Conservation (phyloP, 2,329 filamentous ascomycete species). For the Paracoccidioides brasiliensis region DNA sequence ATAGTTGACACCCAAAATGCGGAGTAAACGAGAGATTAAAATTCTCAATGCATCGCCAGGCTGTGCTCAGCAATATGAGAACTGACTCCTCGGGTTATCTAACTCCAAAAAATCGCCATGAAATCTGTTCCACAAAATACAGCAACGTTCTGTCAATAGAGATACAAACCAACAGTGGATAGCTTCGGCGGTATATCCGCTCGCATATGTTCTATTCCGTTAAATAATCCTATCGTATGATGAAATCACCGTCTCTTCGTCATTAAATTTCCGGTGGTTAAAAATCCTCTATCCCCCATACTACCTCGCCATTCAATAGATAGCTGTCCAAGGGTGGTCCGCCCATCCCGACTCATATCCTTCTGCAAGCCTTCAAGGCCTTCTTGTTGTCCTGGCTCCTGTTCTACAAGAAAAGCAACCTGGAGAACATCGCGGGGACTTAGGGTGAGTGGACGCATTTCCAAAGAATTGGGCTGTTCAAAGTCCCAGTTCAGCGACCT, state of each 20-base stretch:
- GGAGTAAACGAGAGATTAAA: too few species aligned
- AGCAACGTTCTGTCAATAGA: not conserved
- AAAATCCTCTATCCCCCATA: conserved; percentile 77
- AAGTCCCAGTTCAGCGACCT: conserved; percentile 44
- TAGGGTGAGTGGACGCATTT: conserved; percentile 34
- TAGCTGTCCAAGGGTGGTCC: conserved; percentile 62
- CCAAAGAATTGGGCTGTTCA: conserved; percentile 19
- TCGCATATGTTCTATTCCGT: too few species aligned
- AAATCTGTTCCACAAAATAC: too few species aligned
- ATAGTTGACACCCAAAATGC: too few species aligned
- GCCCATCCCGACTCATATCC: conserved; percentile 37
- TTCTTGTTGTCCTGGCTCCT: conserved; percentile 36
- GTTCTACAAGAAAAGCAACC: conserved; percentile 49
- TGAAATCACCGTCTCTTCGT: conserved; percentile 26
- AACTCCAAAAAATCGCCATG: too few species aligned
- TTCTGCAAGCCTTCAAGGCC: conserved; percentile 39
- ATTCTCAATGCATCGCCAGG: too few species aligned
- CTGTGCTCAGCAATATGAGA: too few species aligned
- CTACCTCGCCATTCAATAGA: conserved; percentile 78
- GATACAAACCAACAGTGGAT: not conserved
- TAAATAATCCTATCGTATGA: too few species aligned
- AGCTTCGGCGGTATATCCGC: too few species aligned
- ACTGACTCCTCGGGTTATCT: too few species aligned
- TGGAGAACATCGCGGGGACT: conserved; percentile 52
- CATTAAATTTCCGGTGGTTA: conserved; percentile 71